Evolutionary conservation across 805 yeast genomes (phyloP), one percentile per base, ranked within the genome.

Genomic region (Ogataea pini): DNA sequence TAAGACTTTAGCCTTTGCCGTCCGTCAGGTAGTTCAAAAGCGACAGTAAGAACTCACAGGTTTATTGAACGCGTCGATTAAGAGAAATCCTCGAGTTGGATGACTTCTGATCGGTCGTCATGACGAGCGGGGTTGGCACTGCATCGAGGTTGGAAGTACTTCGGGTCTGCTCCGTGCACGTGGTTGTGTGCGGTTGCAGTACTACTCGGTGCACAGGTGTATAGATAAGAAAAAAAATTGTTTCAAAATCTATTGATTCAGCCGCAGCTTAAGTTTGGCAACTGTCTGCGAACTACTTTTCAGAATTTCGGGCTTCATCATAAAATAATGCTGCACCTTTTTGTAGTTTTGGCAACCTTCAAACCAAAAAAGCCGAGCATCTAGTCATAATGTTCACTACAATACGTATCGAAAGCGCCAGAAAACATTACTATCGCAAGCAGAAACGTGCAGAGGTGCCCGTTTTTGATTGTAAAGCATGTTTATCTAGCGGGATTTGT

Each of bases 401-500:
- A 7, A 34, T 34, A 4, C 37, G 37, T 8, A 22, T 40, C 14
- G 46, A 46, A 19, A 46, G 28, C 9, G 40, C 46, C 2, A 46
- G 50, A 22, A 41, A 31, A 27, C 29, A 36, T 37, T 47, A 47
- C 24, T 48, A 44, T 33, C 46, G 42, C 22, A 48, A 34, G 20
- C 29, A 19, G 18, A 43, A 38, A 27, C 28, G 33, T 10, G 9
- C 36, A 1, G 42, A 25, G 3, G 27, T n/a, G 31, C n/a, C 24
- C 12, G 29, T 24, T 12, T 29, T 18, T 14, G 48, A 48, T 24
- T 43, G 44, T 31, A n/a, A 24, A n/a, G 24, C 25, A 7, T 48
- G 51, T 27, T 16, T 18, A 4, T n/a, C 31, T 33, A 20, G 17
- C 10, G 32, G 17, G 2, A 7, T 39, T 14, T 13, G 3, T 17